Evolutionary conservation across 768 basidiomycete species (phyloP), one percentile per base, ranked within the genome.

Genomic region (Termitomyces sp.): DNA sequence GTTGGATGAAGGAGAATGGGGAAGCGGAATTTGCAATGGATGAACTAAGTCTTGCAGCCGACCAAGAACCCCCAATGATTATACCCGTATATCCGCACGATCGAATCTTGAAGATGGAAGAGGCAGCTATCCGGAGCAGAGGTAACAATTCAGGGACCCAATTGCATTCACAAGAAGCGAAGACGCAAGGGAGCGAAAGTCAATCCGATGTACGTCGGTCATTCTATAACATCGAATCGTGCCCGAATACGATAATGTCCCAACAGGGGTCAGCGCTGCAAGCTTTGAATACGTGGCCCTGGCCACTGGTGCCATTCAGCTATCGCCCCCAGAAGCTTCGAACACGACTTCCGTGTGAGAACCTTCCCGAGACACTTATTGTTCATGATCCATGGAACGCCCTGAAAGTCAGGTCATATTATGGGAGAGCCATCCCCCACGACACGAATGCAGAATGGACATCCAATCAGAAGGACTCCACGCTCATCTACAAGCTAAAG

Each of bases 301-400:
- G 78, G 76, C 76, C 79, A 5, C 54, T 75, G 3, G 64, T 66
- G 1, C 80, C 80, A 0, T 80, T 79, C 57, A 60, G 58, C 32
- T 60, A 59, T 24, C 33, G 56, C 40, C 37, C 66, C 5, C 63
- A 64, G 0, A 60, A 45, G 0, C 44, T 74, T 6, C 63, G 71
- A 20, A 57, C 64, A n/a, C 56, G 67, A 16, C 68, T 72, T 24
- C 61, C 63, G 20, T 65, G 64, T 22, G 58, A 65, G 10, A 49
- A 52, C 3, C 66, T 74, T 36, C 80, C 80, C 0, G 57, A 72
- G 62, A 76, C 62, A 20, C 66, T 81, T 12, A 60, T 74, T 24
- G 76, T 80, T 1, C 79, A 80, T 56, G 79, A 79, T 56, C 79
- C 79, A 0, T 78, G 69, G 61, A 63, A 65, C 53, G 39, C 74